A percentile compares a stretch with the other conserved stretches of the same genome.
Conservation (phyloP, 164 flowering plant species). For the Dillenia turbinata region DNA sequence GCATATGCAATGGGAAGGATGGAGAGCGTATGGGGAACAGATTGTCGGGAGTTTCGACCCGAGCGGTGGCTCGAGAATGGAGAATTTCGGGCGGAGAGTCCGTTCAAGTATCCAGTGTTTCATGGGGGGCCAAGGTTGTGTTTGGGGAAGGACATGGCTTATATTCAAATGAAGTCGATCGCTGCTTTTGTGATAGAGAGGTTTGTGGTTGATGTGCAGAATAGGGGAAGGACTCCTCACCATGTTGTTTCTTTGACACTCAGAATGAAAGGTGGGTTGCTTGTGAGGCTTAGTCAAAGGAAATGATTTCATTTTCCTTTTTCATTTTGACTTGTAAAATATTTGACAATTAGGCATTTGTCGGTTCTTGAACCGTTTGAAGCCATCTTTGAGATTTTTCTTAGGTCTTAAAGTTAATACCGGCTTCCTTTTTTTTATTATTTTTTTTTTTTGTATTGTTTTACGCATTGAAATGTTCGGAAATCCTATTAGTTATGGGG, state of each 20-base stretch:
- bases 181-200: constrained; percentile 55
- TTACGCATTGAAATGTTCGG: no score
- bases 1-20: constrained; percentile 86
- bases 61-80: constrained; percentile 66
- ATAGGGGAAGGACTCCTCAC: constrained; percentile 22
- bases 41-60: constrained; percentile 57
- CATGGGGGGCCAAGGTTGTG: constrained; percentile 87
- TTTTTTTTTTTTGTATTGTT: no score
- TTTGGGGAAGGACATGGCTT: constrained; percentile 83
- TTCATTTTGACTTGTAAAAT: no score
- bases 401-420: no score
- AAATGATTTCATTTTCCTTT: no score
- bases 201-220: constrained; percentile 43
- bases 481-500: no score
- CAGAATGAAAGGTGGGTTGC: constrained; percentile 52
- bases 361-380: no score
- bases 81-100: constrained; percentile 25
- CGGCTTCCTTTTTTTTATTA: no score
- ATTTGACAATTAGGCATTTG: no score
- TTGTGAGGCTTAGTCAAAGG: constrained; percentile 17
- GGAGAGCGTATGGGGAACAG: constrained; percentile 57
- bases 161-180: constrained; percentile 75
- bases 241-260: constrained; percentile 36
- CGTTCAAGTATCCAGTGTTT: constrained; percentile 58
- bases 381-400: no score